These are phyloP conservation scores for Purpureocillium lavendulum DNA, from an alignment of 2,329 filamentous ascomycete species.

Conservation along the genomic window DNA sequence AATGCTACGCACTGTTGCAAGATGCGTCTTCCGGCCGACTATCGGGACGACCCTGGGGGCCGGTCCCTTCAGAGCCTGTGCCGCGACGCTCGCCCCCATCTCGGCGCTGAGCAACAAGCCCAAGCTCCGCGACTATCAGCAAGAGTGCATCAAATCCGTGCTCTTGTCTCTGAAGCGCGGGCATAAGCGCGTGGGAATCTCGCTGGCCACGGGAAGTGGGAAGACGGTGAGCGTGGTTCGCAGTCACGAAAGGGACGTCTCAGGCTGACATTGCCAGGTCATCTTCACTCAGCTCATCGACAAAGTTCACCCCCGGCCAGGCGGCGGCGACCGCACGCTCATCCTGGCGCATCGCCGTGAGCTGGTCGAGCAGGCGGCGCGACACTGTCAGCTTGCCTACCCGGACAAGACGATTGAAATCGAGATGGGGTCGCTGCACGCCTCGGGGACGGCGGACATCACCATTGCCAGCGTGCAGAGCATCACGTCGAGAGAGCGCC, in stretches of 20 bases:
- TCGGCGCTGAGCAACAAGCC: constrained; percentile 26
- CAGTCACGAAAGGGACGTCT: neutral
- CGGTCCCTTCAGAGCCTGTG: constrained; percentile 12
- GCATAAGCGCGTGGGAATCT: constrained; percentile 73
- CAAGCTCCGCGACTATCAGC: constrained; percentile 73
- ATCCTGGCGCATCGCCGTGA: constrained; percentile 90
- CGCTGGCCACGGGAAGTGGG: constrained; percentile 78
- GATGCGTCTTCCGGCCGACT: constrained; percentile 16
- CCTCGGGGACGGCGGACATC: constrained; percentile 79
- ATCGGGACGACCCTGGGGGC: constrained; percentile 6
- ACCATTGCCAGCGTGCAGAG: constrained; percentile 87
- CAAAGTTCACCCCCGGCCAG: constrained; percentile 49
- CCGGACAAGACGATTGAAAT: constrained; percentile 76
- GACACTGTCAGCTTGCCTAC: constrained; percentile 74
- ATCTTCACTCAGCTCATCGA: constrained; percentile 95
- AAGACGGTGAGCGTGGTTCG: constrained; percentile 60
- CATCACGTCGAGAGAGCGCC: constrained; percentile 65
- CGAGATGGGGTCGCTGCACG: constrained; percentile 76
- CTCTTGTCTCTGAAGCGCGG: constrained; percentile 60
- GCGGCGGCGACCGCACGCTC: constrained; percentile 61
- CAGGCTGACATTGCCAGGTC: constrained; percentile 44
- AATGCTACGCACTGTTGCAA: constrained; percentile 23
- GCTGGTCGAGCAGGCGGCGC: constrained; percentile 86
- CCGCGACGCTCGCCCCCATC: constrained; percentile 9
- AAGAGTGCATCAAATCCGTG: constrained; percentile 83